Evolutionary conservation across 2,329 filamentous ascomycete genomes (phyloP), one percentile per base, ranked within the genome.

Genomic region (Trichoderma lentiforme): DNA sequence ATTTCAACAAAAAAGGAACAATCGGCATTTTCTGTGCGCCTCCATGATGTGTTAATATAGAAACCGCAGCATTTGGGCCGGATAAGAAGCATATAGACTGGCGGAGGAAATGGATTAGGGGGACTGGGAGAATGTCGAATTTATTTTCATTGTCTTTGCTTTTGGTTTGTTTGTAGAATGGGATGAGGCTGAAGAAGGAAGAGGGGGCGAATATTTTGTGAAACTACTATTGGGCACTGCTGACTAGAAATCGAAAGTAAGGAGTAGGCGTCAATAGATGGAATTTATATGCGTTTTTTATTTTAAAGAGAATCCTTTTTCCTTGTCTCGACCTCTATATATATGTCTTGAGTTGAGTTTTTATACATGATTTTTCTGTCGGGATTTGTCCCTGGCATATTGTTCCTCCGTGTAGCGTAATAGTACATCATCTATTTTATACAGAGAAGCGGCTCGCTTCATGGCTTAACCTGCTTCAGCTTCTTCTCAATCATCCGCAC

Each of bases 401-500:
- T 62, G 18, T 30, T 51, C 30, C 9, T 36, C n/a, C 28, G 32
- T 30, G 28, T 62, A 53, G 26, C 28, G 28, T 62, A 53, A 56
- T 64, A 26, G n/a, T 36, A 63, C 32, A 65, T 57, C 26, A 34
- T 65, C n/a, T 60, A 60, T 53, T 47, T 24, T 14, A 24, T 71
- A 71, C 69, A 68, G 18, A 26, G 4, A 53, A 67, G n/a, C 18
- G 39, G 6, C 24, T 21, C 30, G 32, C 11, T 58, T 71, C 53
- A 73, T 32, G 62, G 56, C 57, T 73, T 74, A 9, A 76, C 68
- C 61, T 80, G 77, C 77, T 82, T 82, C 73, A 88, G 63, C 65
- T 82, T 84, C 79, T 84, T 84, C 80, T 89, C 83, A 32, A 94
- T 82, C 73, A 93, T 78, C 69, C 84, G 86, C 64, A 92, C 81